phyloP scores from a whole-genome alignment of 2,329 filamentous ascomycete genomes.

The Dothidotthia symphoricarpi region DNA sequence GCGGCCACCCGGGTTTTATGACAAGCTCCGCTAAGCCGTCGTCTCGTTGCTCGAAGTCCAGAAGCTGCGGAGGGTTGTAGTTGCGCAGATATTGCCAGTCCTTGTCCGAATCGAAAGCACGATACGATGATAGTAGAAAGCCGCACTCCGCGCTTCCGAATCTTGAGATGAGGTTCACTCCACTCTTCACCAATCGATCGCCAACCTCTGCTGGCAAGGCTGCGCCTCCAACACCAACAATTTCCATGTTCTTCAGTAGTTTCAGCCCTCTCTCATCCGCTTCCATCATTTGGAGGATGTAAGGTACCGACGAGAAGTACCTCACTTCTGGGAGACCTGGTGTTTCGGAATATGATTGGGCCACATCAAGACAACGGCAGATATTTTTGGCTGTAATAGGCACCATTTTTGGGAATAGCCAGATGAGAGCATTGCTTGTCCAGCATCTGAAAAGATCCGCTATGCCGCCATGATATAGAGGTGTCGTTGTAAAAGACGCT shows the following conservation, averaged over 20 bases:
- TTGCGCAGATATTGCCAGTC: slow-evolving; percentile 62
- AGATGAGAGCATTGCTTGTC: slow-evolving; percentile 59
- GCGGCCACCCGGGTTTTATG: slow-evolving; percentile 57
- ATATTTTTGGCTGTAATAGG: slow-evolving; percentile 60
- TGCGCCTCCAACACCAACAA: slow-evolving; percentile 65
- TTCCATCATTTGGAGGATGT: slow-evolving; percentile 84
- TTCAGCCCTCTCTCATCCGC: slow-evolving; percentile 82
- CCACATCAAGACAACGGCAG: slow-evolving; percentile 47
- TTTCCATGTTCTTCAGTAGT: slow-evolving; percentile 56
- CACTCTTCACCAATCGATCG: slow-evolving; percentile 50
- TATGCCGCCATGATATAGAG: slow-evolving; percentile 64
- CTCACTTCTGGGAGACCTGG: slow-evolving; percentile 40
- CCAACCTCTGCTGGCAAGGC: slow-evolving; percentile 56
- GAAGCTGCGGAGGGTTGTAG: slow-evolving; percentile 41
- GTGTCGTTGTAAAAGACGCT: slow-evolving; percentile 64
- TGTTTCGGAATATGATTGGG: slow-evolving; percentile 23
- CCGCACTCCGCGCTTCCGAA: slow-evolving; percentile 67
- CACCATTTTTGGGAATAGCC: slow-evolving; percentile 59
- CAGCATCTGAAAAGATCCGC: slow-evolving; percentile 63
- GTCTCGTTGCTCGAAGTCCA: slow-evolving; percentile 49
- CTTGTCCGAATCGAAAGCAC: slow-evolving; percentile 54
- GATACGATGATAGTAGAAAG: slow-evolving; percentile 62
- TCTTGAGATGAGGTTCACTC: slow-evolving; percentile 59
- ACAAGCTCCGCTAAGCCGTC: slow-evolving; percentile 54
- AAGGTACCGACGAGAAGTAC: slow-evolving; percentile 69